Conservation (phyloP, 2,329 filamentous ascomycete genomes). For the Fusarium pilosicola region DNA sequence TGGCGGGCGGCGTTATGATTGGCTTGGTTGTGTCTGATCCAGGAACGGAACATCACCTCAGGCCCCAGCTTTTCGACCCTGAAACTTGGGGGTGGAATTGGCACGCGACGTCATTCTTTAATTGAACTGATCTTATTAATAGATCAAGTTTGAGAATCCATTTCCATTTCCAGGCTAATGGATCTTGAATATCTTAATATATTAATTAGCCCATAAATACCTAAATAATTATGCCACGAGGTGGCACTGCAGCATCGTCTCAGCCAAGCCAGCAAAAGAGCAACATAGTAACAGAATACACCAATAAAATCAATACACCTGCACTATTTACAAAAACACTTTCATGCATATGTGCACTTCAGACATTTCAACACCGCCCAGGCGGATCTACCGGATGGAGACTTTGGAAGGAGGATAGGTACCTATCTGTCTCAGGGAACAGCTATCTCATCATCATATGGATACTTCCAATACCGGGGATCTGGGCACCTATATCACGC, state of each 20-base stretch:
- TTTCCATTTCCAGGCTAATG: background rate
- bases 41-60: slow-evolving; percentile 35
- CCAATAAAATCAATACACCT: background rate
- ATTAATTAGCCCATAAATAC: background rate
- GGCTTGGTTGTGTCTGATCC: slow-evolving; percentile 16
- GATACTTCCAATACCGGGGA: background rate
- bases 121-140: slow-evolving; percentile 1
- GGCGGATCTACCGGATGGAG: background rate
- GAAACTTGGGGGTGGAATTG: slow-evolving; percentile 19
- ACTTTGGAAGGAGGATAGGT: background rate
- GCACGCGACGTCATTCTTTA: slow-evolving; percentile 21
- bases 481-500: background rate
- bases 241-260: background rate
- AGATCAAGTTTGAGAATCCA: no score
- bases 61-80: slow-evolving; percentile 6
- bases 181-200: background rate
- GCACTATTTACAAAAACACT: background rate
- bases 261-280: background rate
- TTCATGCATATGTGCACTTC: background rate
- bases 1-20: slow-evolving; percentile 32
- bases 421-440: background rate
- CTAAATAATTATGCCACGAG: background rate
- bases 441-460: background rate
- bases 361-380: background rate
- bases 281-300: background rate